These are phyloP conservation scores for Jacaranda copaia DNA, from an alignment of 257 asterid species.

Conservation along the genomic window DNA sequence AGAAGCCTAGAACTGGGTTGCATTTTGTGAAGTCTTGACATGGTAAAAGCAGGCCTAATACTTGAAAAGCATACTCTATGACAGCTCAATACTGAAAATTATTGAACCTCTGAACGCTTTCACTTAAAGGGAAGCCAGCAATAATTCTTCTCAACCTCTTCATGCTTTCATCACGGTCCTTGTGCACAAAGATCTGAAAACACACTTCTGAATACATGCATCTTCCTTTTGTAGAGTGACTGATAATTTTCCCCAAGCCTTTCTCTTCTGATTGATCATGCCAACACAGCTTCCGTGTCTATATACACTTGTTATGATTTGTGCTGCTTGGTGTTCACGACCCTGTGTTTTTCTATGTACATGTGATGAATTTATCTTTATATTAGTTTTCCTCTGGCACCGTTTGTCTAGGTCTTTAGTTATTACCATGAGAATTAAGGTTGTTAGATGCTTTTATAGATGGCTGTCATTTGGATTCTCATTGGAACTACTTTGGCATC, in stretches of 20 bases:
- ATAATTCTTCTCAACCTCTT: not conserved
- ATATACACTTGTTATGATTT: not conserved
- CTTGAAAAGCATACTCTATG: not conserved
- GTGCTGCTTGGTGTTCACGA: slow-evolving; percentile 8
- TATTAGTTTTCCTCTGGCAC: not conserved
- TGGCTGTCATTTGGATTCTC: slow-evolving; percentile 16
- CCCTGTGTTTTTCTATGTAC: not conserved
- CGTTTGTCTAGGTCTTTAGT: not conserved
- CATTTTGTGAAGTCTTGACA: not conserved
- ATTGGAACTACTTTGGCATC: not conserved
- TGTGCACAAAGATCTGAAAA: not conserved
- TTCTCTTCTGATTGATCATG: slow-evolving; percentile 2
- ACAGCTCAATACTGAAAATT: not conserved
- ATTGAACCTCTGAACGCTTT: not conserved
- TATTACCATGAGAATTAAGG: not conserved
- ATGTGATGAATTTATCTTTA: not conserved
- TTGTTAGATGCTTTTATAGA: not conserved
- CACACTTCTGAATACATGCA: not conserved
- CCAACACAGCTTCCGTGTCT: not conserved
- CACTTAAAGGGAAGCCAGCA: not conserved
- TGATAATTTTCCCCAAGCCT: not conserved
- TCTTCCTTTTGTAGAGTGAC: not conserved
- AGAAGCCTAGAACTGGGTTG: slow-evolving; percentile 2
- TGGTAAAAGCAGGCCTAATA: not conserved
- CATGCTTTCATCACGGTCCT: not conserved